Evolutionary conservation across 495 filamentous ascomycete genomes (phyloP), one percentile per base, ranked within the genome.

Genomic region (Entonaema liquescens): DNA sequence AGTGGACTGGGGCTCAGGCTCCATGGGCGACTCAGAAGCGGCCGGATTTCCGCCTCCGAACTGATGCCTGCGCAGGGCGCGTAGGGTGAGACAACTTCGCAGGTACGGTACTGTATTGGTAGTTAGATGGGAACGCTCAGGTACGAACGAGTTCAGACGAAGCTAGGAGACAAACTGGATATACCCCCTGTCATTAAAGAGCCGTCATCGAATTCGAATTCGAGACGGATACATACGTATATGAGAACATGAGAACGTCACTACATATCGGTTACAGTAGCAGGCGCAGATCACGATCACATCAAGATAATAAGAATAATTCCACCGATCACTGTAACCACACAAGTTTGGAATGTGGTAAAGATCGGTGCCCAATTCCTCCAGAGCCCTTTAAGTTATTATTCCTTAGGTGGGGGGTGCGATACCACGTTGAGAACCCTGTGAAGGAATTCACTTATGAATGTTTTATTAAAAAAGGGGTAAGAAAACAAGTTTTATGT

Each of bases 251-350:
- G n/a, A 61, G n/a, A 31, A 31, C 54, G 36, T 19, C 60, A 40
- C 56, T 61, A 64, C 56, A 1, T 53, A 11, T 56, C 36, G 56
- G 65, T 62, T 73, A 62, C 61, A 42, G 70, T 68, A 65, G 65
- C 57, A 62, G 54, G 26, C 21, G 65, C 65, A 55, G 70, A 73
- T 73, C 65, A 68, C 65, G 65, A 73, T 73, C 57, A 68, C 65
- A 68, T 66, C 65, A 62, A 65, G 65, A 73, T 73, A 68, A 68
- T 73, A 42, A 68, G 60, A 68, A 68, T 53, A 73, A 62, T 62
- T 62, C 61, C 65, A 68, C 65, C 70, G 70, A 73, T 73, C 70
- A 73, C 21, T 73, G 70, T 31, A 73, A 73, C 70, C 65, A 55
- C 60, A 65, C 56, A 28, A 8, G 5, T 65, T 40, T 65, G 61